Evolutionary conservation across 306 rosid genomes (phyloP).

Genomic region (Glycyrrhiza uralensis): DNA sequence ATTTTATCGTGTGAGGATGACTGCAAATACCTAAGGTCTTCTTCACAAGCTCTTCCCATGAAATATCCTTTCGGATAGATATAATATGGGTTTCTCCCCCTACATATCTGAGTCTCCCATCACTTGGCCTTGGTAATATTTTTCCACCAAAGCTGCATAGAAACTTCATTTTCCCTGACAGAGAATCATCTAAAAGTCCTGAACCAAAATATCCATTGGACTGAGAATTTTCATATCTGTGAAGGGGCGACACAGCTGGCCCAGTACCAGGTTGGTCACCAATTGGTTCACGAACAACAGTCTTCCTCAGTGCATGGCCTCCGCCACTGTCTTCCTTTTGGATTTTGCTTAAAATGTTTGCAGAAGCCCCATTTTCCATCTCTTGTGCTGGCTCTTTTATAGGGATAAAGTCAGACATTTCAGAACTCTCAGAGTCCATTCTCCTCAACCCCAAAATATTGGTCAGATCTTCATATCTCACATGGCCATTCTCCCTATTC

Average conservation of each 20-base stretch:
- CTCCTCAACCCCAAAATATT: constrained; percentile 59
- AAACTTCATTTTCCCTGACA: constrained; percentile 52
- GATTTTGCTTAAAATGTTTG: constrained; percentile 29
- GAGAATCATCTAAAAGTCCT: constrained; percentile 40
- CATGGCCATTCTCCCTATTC: constrained; percentile 37
- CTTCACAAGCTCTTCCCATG: constrained; percentile 58
- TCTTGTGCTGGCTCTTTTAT: constrained; percentile 42
- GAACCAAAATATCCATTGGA: constrained; percentile 40
- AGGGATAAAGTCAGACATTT: constrained; percentile 33
- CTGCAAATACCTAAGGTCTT: constrained; percentile 59
- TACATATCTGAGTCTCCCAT: constrained; percentile 70
- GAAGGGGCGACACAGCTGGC: constrained; percentile 22
- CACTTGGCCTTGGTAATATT: constrained; percentile 71
- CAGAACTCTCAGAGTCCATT: constrained; percentile 58
- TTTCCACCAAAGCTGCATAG: constrained; percentile 80
- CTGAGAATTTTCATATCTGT: constrained; percentile 42
- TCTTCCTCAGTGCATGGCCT: constrained; percentile 38
- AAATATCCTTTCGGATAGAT: constrained; percentile 46
- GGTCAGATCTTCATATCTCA: constrained; percentile 50
- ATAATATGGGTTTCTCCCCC: constrained; percentile 74
- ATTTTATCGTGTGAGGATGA: constrained; percentile 68
- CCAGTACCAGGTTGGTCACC: constrained; percentile 31
- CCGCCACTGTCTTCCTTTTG: constrained; percentile 34
- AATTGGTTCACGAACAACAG: constrained; percentile 37
- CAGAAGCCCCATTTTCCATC: constrained; percentile 39